Conservation (phyloP, 73 alveolate genomes). For the Tetrahymena borealis region DNA sequence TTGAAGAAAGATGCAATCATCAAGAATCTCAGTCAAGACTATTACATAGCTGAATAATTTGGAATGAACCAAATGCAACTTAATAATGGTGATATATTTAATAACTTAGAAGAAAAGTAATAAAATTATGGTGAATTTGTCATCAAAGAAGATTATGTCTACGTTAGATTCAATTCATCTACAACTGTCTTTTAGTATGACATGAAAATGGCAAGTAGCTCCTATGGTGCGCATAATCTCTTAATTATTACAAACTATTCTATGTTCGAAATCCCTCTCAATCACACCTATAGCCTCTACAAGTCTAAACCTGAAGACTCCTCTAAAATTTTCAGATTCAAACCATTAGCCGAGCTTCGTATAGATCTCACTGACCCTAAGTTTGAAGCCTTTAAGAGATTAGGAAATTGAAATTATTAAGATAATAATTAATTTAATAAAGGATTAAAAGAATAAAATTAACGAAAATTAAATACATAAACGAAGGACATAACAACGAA, state of each 20-base stretch:
- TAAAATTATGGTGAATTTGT: neutral
- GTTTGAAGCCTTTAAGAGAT: neutral
- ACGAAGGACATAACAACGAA: too few relatives aligned
- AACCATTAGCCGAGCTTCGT: neutral
- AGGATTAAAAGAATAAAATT: too few relatives aligned
- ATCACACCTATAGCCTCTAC: neutral
- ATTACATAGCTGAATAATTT: neutral
- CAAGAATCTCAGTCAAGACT: neutral
- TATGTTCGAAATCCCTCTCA: neutral
- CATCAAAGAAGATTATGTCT: neutral
- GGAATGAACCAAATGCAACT: neutral
- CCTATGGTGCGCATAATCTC: neutral
- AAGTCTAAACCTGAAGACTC: neutral
- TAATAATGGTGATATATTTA: neutral
- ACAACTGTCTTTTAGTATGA: neutral
- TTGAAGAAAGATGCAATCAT: neutral
- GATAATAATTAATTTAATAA: neutral
- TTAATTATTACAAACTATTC: neutral
- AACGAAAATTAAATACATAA: too few relatives aligned
- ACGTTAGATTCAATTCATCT: neutral
- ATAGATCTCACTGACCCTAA: neutral
- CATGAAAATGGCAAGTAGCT: neutral
- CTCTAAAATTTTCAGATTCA: neutral
- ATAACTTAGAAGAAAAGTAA: neutral
- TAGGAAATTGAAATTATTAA: neutral